Conservation (phyloP, 1,284 basidiomycete genomes). For the Fistulinella cinereoalba region DNA sequence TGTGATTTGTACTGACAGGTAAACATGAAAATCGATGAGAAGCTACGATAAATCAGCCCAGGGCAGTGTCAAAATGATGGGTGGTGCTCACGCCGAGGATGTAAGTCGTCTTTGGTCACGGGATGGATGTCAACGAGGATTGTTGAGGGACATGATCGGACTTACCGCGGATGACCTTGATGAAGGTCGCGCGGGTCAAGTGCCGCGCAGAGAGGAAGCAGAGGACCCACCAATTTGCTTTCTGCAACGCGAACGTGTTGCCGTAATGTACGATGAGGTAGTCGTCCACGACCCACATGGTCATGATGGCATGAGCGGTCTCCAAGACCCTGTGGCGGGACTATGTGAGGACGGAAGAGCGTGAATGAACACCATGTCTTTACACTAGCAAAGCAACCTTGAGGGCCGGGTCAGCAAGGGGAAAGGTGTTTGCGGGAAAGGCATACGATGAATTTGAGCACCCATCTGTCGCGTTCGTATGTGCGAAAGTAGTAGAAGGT, state of each 20-base stretch:
- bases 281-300: slow-evolving; percentile 25
- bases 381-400: slow-evolving; percentile 28
- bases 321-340: slow-evolving; percentile 17
- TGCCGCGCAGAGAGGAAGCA: neutral
- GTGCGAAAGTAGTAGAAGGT: slow-evolving; percentile 31
- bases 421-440: neutral
- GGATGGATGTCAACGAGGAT: neutral
- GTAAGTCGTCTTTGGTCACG: slow-evolving; percentile 16
- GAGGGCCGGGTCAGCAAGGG: neutral
- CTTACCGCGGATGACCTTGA: slow-evolving; percentile 22
- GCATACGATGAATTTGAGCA: slow-evolving; percentile 23
- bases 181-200: neutral
- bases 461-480: slow-evolving; percentile 18
- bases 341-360: too few species aligned
- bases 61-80: neutral
- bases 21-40: slow-evolving; percentile 31
- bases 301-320: slow-evolving; percentile 22
- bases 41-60: slow-evolving; percentile 18
- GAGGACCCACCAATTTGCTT: slow-evolving; percentile 21
- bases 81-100: slow-evolving; percentile 20
- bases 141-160: neutral
- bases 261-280: slow-evolving; percentile 21
- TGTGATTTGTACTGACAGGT: slow-evolving; percentile 16
- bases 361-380: too few species aligned
- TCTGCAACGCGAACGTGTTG: slow-evolving; percentile 6